A percentile compares a stretch with the other conserved stretches of the same genome.
These are phyloP conservation scores for Diaporthe vexans DNA, from an alignment of 2,329 filamentous ascomycete genomes.

Conservation along the genomic window DNA sequence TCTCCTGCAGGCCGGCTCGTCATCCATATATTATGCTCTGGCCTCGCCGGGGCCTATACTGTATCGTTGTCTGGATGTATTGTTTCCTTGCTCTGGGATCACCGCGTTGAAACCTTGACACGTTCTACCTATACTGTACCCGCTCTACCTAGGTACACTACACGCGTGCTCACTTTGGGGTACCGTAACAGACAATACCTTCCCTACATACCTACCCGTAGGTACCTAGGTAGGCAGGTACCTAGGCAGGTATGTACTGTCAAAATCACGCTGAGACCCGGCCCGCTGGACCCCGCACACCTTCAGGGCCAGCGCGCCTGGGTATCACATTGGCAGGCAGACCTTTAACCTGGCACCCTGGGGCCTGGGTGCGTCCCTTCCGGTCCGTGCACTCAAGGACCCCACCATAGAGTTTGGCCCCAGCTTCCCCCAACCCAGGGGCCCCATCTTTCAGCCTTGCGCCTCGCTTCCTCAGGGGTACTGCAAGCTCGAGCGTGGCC, in stretches of 20 bases:
- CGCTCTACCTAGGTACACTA: neutral
- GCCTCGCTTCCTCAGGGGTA: constrained; percentile 20
- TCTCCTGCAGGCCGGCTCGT: neutral
- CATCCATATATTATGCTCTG: neutral
- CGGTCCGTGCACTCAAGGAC: neutral
- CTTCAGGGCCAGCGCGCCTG: neutral
- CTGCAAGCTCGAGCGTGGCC: constrained; percentile 3
- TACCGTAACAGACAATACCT: too few species aligned
- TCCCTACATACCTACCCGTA: too few species aligned
- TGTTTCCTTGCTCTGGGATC: constrained; percentile 1
- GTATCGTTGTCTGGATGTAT: too few species aligned
- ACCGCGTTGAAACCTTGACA: constrained; percentile 3
- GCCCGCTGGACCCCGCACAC: constrained; percentile 14
- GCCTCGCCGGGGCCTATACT: neutral
- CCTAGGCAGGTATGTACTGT: too few species aligned
- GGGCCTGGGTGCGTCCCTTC: neutral
- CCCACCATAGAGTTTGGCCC: neutral
- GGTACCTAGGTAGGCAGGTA: too few species aligned
- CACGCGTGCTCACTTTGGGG: too few species aligned
- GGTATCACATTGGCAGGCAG: neutral
- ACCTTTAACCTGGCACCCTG: too few species aligned
- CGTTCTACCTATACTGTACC: neutral
- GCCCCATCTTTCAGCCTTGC: constrained; percentile 37
- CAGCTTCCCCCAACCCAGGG: constrained; percentile 23
- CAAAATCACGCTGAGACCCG: constrained; percentile 20